Percentiles rank a stretch among this genome's conserved stretches.
phyloP scores from a whole-genome alignment of 1,284 basidiomycete genomes.

The Peniophora sp. region DNA sequence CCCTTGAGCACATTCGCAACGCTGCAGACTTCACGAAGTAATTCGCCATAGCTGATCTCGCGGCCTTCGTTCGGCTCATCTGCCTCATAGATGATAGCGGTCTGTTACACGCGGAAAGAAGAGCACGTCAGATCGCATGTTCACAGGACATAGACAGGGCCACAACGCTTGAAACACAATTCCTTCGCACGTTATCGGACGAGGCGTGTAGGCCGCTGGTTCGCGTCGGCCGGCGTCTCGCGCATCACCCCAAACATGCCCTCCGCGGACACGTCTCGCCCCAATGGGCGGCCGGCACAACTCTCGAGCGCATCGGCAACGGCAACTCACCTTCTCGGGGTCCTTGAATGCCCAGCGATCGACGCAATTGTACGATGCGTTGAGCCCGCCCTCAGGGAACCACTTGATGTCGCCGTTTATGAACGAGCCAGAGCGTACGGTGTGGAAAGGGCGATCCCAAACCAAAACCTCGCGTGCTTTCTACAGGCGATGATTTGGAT shows the following conservation, averaged over 20 bases:
- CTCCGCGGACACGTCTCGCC: too few species aligned
- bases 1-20: slow-evolving; percentile 90
- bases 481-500: slow-evolving; percentile 27
- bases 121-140: neutral
- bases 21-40: slow-evolving; percentile 84
- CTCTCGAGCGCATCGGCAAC: too few species aligned
- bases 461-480: slow-evolving; percentile 75
- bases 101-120: slow-evolving; percentile 26
- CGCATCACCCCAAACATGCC: too few species aligned
- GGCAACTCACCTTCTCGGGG: slow-evolving; percentile 67
- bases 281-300: too few species aligned
- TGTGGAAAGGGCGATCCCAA: slow-evolving; percentile 92
- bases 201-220: too few species aligned
- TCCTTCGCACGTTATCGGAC: too few species aligned
- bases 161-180: too few species aligned
- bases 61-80: slow-evolving; percentile 86
- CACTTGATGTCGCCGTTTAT: slow-evolving; percentile 85
- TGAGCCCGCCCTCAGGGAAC: slow-evolving; percentile 89
- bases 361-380: slow-evolving; percentile 96
- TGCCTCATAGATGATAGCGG: slow-evolving; percentile 97
- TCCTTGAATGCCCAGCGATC: slow-evolving; percentile 92
- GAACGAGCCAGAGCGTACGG: slow-evolving; percentile 82
- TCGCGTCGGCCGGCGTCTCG: too few species aligned
- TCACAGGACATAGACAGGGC: neutral
- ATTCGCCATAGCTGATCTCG: slow-evolving; percentile 76